Conservation (phyloP, 129 eudicot species). For the Helichrysum umbraculigerum region DNA sequence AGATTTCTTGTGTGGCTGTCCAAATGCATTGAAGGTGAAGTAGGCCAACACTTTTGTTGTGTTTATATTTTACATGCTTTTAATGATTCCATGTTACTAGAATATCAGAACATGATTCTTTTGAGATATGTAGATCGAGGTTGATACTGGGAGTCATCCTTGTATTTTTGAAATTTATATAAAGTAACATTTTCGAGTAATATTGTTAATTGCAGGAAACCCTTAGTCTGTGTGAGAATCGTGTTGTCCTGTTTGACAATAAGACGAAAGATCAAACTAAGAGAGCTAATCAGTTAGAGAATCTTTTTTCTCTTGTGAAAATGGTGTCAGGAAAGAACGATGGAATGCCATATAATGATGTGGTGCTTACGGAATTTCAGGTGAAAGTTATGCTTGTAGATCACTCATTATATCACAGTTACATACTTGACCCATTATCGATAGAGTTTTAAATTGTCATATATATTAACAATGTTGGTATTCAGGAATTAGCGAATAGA, state of each 20-base stretch:
- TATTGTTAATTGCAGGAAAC: background rate
- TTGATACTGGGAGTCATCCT: background rate
- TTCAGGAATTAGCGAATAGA: background rate
- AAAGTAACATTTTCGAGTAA: background rate
- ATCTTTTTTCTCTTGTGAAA: constrained; percentile 49
- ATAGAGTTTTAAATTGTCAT: background rate
- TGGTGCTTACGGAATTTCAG: constrained; percentile 15
- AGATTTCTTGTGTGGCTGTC: background rate
- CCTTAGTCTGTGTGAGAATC: background rate
- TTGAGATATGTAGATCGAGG: too few relatives aligned
- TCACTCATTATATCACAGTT: background rate
- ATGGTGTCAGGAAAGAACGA: constrained; percentile 36
- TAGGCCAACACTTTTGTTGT: too few relatives aligned
- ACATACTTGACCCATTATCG: background rate
- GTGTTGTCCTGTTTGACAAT: constrained; percentile 41
- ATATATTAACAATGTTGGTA: background rate
- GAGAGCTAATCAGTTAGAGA: constrained; percentile 39
- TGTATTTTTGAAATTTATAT: background rate
- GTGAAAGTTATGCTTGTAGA: background rate
- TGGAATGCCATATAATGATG: constrained; percentile 58
- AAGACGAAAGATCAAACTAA: constrained; percentile 39
- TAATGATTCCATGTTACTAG: background rate
- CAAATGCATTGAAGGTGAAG: background rate
- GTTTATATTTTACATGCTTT: background rate
- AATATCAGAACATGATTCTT: background rate